Evolutionary conservation across 345 rosid species (phyloP).

Genomic region (Populus alba): DNA sequence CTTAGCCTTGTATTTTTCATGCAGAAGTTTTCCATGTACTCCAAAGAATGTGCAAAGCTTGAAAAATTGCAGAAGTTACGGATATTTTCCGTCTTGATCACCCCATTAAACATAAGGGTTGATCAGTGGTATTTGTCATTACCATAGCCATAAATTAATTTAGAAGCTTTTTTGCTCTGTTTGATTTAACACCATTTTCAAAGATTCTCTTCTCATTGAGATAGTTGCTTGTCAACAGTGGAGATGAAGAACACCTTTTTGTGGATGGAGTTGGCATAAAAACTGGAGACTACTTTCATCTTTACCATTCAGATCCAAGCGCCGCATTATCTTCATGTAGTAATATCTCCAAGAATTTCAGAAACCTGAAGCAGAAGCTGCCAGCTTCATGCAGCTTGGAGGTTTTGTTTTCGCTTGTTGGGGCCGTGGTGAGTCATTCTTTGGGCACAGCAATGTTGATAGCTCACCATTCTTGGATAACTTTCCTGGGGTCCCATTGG

Average conservation of each 20-base stretch:
- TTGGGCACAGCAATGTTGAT: conserved; percentile 40
- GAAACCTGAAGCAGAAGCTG: conserved; percentile 35
- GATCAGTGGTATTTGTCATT: not conserved
- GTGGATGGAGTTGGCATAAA: conserved; percentile 54
- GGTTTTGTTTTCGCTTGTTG: conserved; percentile 58
- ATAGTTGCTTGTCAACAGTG: conserved; percentile 39
- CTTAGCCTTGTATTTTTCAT: no score
- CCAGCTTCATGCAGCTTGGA: conserved; percentile 34
- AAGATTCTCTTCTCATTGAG: not conserved
- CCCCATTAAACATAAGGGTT: no score
- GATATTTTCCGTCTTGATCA: no score
- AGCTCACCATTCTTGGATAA: conserved; percentile 60
- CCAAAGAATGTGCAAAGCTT: no score
- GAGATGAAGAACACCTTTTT: conserved; percentile 52
- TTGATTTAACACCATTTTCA: not conserved
- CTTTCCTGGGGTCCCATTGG: conserved; percentile 56
- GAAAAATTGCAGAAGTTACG: no score
- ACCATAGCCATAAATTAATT: not conserved
- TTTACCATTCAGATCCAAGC: conserved; percentile 46
- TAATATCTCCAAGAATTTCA: conserved; percentile 33
- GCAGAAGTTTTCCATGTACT: no score
- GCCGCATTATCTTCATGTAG: conserved; percentile 41
- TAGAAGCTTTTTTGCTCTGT: not conserved
- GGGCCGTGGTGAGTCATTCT: conserved; percentile 56
- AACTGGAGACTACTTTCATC: conserved; percentile 63